Evolutionary conservation across 23 red algal species (phyloP).

Genomic region (Gracilaria caudata): DNA sequence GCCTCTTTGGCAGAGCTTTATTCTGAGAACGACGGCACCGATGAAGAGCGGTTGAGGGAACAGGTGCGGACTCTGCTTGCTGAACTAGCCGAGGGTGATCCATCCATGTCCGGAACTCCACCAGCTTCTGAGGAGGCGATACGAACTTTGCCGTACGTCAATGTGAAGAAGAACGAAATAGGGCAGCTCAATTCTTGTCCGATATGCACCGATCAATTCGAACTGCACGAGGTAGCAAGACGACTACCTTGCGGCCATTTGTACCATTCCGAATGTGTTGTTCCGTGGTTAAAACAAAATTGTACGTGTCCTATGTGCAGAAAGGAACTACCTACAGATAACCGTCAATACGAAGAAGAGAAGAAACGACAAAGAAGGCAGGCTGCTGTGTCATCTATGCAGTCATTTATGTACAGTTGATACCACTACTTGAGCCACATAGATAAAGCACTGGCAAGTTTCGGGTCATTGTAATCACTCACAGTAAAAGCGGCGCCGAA

Average conservation of each 20-base stretch:
- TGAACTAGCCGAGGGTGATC: conserved; percentile 10
- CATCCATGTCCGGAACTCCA: conserved; percentile 16
- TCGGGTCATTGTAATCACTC: conserved; percentile 56
- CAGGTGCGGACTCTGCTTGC: background rate
- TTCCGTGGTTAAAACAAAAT: conserved; percentile 49
- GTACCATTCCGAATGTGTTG: conserved; percentile 59
- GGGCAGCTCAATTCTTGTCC: conserved; percentile 33
- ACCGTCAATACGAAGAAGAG: conserved; percentile 45
- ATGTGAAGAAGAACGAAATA: conserved; percentile 2
- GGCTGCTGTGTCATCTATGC: conserved; percentile 43
- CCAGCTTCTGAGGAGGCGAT: conserved; percentile 45
- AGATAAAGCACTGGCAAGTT: conserved; percentile 27
- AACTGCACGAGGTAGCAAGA: conserved; percentile 9
- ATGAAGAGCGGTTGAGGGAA: conserved; percentile 14
- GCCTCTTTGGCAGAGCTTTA: conserved; percentile 1
- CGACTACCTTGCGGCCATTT: conserved; percentile 41
- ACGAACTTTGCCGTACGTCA: conserved; percentile 26
- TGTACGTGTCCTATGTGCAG: conserved; percentile 63
- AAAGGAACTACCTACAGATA: conserved; percentile 52
- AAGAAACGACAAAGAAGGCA: conserved; percentile 26
- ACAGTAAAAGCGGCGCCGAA: conserved; percentile 66
- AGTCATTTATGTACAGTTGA: conserved; percentile 54
- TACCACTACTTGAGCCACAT: conserved; percentile 32
- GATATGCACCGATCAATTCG: conserved; percentile 60
- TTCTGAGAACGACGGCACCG: background rate